phyloP scores from a whole-genome alignment of 257 asterid species.

The Solanum bulbocastanum region DNA sequence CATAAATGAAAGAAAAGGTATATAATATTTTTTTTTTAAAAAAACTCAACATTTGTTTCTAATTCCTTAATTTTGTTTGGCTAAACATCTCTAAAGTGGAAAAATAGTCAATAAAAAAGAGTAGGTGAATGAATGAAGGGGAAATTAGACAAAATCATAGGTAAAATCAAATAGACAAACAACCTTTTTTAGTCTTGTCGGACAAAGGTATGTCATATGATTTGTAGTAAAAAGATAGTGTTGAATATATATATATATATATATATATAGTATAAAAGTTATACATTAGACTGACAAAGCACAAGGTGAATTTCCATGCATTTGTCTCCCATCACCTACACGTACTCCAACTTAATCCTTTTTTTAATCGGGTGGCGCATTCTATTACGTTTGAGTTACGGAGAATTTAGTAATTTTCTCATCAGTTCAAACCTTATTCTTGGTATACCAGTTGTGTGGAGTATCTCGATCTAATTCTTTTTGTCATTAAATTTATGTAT shows the following conservation, averaged over 20 bases:
- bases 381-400: neutral
- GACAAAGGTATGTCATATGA: conserved; percentile 1
- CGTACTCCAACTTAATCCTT: neutral
- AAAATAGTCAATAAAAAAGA: neutral
- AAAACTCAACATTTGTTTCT: neutral
- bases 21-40: neutral
- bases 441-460: neutral
- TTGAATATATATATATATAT: neutral
- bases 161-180: conserved; percentile 19
- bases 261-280: neutral
- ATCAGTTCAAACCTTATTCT: neutral
- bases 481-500: neutral
- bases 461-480: neutral
- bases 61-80: neutral
- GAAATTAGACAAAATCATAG: conserved; percentile 20
- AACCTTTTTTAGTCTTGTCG: conserved; percentile 1
- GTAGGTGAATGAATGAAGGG: neutral
- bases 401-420: neutral
- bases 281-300: conserved; percentile 6
- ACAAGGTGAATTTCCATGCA: conserved; percentile 9
- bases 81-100: neutral
- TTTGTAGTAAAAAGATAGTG: neutral
- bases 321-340: conserved; percentile 9
- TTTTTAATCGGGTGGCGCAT: neutral
- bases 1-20: neutral